Evolutionary conservation across 176 grass and related monocot genomes (phyloP).

Genomic region (Stipa capillata): DNA sequence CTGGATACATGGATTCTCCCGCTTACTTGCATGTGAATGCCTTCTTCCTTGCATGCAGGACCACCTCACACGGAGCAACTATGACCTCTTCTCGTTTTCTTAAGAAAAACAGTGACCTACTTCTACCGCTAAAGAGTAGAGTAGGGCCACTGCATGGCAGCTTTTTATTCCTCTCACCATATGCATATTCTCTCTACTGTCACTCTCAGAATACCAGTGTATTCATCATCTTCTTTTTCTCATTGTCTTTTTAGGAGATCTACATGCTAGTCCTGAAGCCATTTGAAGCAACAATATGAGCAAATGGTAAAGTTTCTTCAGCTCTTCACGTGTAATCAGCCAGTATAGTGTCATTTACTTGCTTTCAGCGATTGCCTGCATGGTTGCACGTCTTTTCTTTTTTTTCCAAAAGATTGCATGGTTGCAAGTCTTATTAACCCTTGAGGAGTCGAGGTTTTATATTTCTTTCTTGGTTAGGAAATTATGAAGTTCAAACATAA

Average conservation of each 20-base stretch:
- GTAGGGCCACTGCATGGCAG: neutral
- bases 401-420: neutral
- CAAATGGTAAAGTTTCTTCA: slow-evolving; percentile 6
- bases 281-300: slow-evolving; percentile 22
- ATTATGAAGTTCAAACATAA: slow-evolving; percentile 7
- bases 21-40: slow-evolving; percentile 31
- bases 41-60: slow-evolving; percentile 5
- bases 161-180: neutral
- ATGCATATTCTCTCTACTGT: slow-evolving; percentile 22
- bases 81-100: slow-evolving; percentile 6
- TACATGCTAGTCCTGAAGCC: slow-evolving; percentile 3
- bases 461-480: neutral
- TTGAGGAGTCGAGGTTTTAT: neutral
- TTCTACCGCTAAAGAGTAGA: neutral
- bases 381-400: too few species aligned
- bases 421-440: neutral
- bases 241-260: slow-evolving; percentile 5
- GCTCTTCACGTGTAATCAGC: neutral
- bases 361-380: neutral
- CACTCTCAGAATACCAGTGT: slow-evolving; percentile 16
- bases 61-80: slow-evolving; percentile 17
- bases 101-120: slow-evolving; percentile 18
- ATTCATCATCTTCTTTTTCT: neutral
- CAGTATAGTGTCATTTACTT: slow-evolving; percentile 2
- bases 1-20: slow-evolving; percentile 21